Percentiles rank a stretch among this genome's conserved stretches.
phyloP scores from a whole-genome alignment of 2,329 filamentous ascomycete species.

The Xylaria digitata region DNA sequence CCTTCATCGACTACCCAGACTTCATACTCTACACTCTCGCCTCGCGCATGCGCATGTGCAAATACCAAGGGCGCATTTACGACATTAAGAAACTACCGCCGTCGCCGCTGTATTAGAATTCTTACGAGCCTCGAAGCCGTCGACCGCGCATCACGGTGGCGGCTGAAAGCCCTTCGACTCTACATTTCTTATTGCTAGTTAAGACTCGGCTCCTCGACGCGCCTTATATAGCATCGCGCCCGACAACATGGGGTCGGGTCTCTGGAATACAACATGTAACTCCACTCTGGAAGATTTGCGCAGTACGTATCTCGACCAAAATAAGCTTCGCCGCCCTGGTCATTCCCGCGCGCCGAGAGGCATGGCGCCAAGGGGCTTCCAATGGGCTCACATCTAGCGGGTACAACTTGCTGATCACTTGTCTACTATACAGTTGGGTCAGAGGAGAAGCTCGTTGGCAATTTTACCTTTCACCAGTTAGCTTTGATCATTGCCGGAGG shows the following conservation, averaged over 20 bases:
- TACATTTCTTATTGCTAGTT: too few species aligned
- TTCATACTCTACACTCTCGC: neutral
- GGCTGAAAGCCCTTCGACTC: conserved; percentile 10
- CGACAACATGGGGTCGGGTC: conserved; percentile 31
- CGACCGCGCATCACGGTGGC: conserved; percentile 15
- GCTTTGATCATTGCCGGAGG: conserved; percentile 63
- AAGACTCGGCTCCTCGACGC: conserved; percentile 4
- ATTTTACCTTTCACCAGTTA: conserved; percentile 66
- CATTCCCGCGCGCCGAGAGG: conserved; percentile 43
- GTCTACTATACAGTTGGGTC: conserved; percentile 55
- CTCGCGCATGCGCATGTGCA: conserved; percentile 12
- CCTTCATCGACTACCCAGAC: conserved; percentile 3
- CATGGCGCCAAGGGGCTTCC: conserved; percentile 24
- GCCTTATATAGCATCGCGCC: conserved; percentile 4
- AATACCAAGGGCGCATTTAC: neutral
- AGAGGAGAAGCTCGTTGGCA: conserved; percentile 60
- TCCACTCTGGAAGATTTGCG: conserved; percentile 51
- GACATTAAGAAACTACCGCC: neutral
- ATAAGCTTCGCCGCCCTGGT: conserved; percentile 36
- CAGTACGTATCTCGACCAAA: conserved; percentile 45
- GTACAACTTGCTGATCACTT: conserved; percentile 45
- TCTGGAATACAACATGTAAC: conserved; percentile 51
- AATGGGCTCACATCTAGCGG: neutral
- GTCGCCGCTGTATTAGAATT: neutral
- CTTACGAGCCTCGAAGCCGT: neutral